Conservation (phyloP, 805 yeast genomes). For the Metschnikowia lachancei region DNA sequence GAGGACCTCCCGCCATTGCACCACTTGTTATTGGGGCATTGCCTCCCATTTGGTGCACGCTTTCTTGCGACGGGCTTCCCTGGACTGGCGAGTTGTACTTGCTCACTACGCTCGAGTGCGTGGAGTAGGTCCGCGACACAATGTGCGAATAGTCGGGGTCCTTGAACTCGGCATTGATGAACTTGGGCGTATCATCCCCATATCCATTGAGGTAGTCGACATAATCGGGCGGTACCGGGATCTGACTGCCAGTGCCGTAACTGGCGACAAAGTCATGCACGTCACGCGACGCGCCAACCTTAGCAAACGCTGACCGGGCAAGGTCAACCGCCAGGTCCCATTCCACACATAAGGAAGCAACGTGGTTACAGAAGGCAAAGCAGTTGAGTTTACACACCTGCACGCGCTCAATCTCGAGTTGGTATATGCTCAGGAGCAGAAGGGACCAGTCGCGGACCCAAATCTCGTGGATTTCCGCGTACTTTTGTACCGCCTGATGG, state of each 20-base stretch:
- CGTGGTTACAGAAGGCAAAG: constrained; percentile 74
- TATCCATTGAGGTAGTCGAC: constrained; percentile 51
- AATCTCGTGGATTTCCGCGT: constrained; percentile 54
- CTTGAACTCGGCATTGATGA: constrained; percentile 28
- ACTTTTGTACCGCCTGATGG: constrained; percentile 50
- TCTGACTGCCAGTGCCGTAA: constrained; percentile 63
- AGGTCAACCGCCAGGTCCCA: constrained; percentile 76
- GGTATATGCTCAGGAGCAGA: constrained; percentile 61
- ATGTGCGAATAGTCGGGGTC: constrained; percentile 32
- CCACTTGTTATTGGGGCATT: too few relatives aligned
- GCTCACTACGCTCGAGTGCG: constrained; percentile 11
- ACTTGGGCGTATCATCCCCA: constrained; percentile 25
- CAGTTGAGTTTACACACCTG: constrained; percentile 65
- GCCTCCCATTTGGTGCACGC: too few relatives aligned
- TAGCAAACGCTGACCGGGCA: constrained; percentile 64
- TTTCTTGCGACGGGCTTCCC: too few relatives aligned
- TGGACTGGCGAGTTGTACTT: neutral
- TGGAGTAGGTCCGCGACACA: constrained; percentile 20
- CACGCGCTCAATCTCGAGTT: constrained; percentile 68
- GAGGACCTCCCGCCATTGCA: too few relatives aligned
- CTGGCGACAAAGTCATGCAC: constrained; percentile 50
- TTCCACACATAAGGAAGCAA: constrained; percentile 72
- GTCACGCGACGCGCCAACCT: constrained; percentile 62
- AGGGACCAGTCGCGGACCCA: constrained; percentile 74
- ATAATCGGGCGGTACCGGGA: constrained; percentile 58